A percentile compares a stretch with the other conserved stretches of the same genome.
Evolutionary conservation across 192 early-diverging fungal genomes (phyloP).

Genomic region (Coemansia sp.): DNA sequence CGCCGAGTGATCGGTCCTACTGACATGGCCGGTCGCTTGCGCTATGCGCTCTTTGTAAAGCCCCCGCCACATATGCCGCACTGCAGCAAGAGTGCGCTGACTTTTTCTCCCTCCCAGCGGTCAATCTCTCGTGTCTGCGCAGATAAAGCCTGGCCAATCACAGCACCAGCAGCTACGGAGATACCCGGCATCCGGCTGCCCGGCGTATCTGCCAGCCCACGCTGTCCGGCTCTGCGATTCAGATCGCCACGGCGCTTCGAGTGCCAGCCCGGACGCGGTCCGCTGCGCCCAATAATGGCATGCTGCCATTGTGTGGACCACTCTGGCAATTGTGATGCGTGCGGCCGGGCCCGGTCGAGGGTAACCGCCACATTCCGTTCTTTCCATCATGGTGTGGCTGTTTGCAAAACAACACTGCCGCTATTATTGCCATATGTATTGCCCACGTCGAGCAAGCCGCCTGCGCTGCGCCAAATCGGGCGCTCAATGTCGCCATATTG

Average conservation of each 20-base stretch:
- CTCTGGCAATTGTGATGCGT: neutral
- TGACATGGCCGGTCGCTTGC: neutral
- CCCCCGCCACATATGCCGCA: neutral
- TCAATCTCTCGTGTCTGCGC: neutral
- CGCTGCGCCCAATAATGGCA: neutral
- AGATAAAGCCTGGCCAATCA: neutral
- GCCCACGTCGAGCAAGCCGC: slow-evolving; percentile 1
- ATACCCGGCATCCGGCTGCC: slow-evolving; percentile 1
- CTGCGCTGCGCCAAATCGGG: neutral
- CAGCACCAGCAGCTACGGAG: no score
- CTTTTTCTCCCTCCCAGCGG: neutral
- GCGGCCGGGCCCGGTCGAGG: neutral
- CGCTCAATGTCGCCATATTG: slow-evolving; percentile 1
- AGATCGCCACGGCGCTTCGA: neutral
- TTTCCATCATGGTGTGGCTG: slow-evolving; percentile 3
- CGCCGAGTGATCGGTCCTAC: no score
- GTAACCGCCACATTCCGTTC: slow-evolving; percentile 8
- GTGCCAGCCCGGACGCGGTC: neutral
- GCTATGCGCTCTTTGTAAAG: neutral
- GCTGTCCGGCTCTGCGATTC: neutral
- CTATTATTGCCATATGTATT: slow-evolving; percentile 3
- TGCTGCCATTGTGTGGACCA: neutral
- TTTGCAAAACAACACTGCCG: slow-evolving; percentile 8
- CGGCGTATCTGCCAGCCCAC: no score
- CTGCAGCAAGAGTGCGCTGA: neutral